These are phyloP conservation scores for Nakazawaea anatomiae DNA, from an alignment of 805 yeast genomes.

Conservation along the genomic window DNA sequence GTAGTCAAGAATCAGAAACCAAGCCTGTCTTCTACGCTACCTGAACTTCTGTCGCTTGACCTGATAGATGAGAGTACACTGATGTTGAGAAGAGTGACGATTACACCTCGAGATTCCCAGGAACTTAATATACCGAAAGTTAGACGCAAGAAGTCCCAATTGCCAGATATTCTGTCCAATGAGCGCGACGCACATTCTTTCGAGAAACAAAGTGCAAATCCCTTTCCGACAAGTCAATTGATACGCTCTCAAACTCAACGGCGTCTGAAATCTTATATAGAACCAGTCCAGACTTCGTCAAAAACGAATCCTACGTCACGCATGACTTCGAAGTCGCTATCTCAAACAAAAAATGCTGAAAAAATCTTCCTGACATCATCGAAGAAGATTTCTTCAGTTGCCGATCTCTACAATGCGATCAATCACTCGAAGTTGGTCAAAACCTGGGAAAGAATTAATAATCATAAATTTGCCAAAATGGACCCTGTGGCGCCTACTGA, in stretches of 20 bases:
- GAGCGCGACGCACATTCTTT: no score
- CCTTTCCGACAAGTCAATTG: no score
- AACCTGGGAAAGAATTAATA: slow-evolving; percentile 4
- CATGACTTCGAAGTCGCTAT: no score
- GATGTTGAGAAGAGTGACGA: neutral
- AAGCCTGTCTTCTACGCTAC: neutral
- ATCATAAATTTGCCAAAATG: slow-evolving; percentile 1
- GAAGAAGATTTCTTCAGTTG: slow-evolving; percentile 1
- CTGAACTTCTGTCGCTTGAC: neutral
- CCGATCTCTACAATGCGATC: slow-evolving; percentile 4
- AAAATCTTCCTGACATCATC: neutral
- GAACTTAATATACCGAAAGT: neutral
- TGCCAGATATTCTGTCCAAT: no score
- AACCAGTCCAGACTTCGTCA: no score
- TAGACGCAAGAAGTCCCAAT: neutral
- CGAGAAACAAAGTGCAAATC: no score
- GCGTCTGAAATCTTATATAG: no score
- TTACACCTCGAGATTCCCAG: neutral
- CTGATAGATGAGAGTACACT: neutral
- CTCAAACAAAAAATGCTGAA: no score
- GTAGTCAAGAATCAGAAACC: neutral
- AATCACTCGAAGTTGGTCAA: slow-evolving; percentile 1
- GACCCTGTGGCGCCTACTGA: slow-evolving; percentile 4
- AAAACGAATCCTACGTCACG: no score
- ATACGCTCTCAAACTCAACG: no score